Evolutionary conservation across 2,329 filamentous ascomycete genomes (phyloP), one percentile per base, ranked within the genome.

Genomic region (Cladosporium phlei): DNA sequence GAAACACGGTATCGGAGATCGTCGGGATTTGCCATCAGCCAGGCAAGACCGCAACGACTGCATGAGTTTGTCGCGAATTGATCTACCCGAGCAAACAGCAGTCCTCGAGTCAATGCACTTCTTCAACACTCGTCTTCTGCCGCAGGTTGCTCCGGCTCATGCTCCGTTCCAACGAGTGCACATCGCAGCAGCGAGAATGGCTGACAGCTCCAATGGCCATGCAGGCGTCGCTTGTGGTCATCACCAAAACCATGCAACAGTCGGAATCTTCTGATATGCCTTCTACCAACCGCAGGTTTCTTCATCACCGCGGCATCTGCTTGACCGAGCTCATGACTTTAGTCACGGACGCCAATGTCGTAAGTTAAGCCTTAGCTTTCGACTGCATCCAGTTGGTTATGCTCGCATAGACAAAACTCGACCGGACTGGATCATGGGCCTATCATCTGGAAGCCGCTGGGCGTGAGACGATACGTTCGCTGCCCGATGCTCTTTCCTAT

Each of bases 401-500:
- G 37, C 37, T 39, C 4, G 37, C 37, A 2, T 22, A 39, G 3
- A 39, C 29, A 25, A 22, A 39, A 8, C 3, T 39, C 2, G 37
- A 39, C n/a, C 37, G 24, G 4, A 9, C 17, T 2, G 37, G 37
- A 12, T 9, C 37, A 5, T 39, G 37, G 37, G 2, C 37, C 8
- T 39, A 39, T 4, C 37, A 39, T n/a, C 37, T 39, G 1, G 37
- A 39, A 5, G 37, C 21, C n/a, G n/a, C n/a, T n/a, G n/a, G n/a
- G n/a, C n/a, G n/a, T n/a, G n/a, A n/a, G n/a, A n/a, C n/a, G n/a
- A n/a, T n/a, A n/a, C n/a, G n/a, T n/a, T n/a, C n/a, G n/a, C n/a
- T n/a, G n/a, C n/a, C n/a, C n/a, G n/a, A n/a, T n/a, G n/a, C n/a
- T n/a, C n/a, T n/a, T n/a, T n/a, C n/a, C n/a, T n/a, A n/a, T n/a